Evolutionary conservation across 768 basidiomycete genomes (phyloP), one percentile per base, ranked within the genome.

Genomic region (Pleurotus pulmonarius): DNA sequence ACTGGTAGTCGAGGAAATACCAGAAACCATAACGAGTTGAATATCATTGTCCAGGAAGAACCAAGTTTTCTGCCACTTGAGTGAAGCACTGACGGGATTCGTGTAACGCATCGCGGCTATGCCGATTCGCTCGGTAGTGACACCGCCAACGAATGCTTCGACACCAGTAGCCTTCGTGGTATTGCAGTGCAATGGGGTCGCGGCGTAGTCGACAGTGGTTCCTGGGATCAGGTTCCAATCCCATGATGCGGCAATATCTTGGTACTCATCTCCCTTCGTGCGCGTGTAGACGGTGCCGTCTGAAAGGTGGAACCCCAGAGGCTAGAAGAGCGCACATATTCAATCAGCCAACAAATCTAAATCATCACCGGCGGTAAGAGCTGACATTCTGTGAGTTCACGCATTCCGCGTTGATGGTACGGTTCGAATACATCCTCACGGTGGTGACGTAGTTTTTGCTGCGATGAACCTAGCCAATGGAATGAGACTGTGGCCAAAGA

Each of bases 161-260:
- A 78, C 60, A 0, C 86, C 87, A 1, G 62, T 71, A 54, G 70
- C 68, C 29, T 67, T 60, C 1, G 80, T 75, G 7, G 69, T 67
- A 24, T 59, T 66, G 61, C 86, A 88, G 40, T 63, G 63, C 12
- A 90, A 72, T 1, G 73, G 65, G 0, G 87, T 88, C 2, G 71
- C 80, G 5, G 68, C 72, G 61, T 87, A 87, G 64, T 88, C 83
- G 37, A 79, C 75, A 1, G 88, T 90, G 26, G 74, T 88, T 0
- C 88, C 88, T 4, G 88, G 88, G 44, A 90, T 83, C 5, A 87
- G 75, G 60, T 88, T 83, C 88, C 88, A 90, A 67, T 90, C 86
- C 87, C 87, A 87, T 1, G 82, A 74, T 2, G 82, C 87, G 2
- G 82, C 70, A 37, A 89, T 88, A 62, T 88, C 86, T 62, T 87